Conservation (phyloP, 208 protist genomes). For the Naegleria lovaniensis region DNA sequence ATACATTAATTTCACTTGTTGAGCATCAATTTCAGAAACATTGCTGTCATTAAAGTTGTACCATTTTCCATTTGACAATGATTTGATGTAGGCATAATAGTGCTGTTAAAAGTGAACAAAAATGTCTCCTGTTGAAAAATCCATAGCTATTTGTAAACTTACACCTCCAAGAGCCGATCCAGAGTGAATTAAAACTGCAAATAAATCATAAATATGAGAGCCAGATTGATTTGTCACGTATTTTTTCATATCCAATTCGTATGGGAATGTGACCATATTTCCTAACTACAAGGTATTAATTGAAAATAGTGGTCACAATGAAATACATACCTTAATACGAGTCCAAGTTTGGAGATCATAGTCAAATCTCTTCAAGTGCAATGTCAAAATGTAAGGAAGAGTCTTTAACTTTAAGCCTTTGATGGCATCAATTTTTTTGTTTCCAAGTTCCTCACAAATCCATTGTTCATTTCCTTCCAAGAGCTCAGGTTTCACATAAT, state of each 20-base stretch:
- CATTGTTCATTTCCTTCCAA: slow-evolving; percentile 80
- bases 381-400: slow-evolving; percentile 70
- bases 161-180: background rate
- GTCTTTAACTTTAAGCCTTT: slow-evolving; percentile 60
- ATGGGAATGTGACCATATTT: slow-evolving; percentile 33
- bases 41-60: slow-evolving; percentile 26
- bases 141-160: too few relatives aligned
- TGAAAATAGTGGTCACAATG: slow-evolving; percentile 42
- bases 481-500: slow-evolving; percentile 55
- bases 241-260: background rate
- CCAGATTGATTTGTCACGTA: background rate
- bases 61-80: background rate
- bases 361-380: slow-evolving; percentile 81
- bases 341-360: slow-evolving; percentile 67
- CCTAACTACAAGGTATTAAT: background rate
- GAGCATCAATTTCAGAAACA: slow-evolving; percentile 25
- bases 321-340: slow-evolving; percentile 51
- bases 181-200: slow-evolving; percentile 15
- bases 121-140: too few relatives aligned
- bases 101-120: slow-evolving; percentile 1
- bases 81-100: slow-evolving; percentile 17
- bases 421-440: slow-evolving; percentile 54
- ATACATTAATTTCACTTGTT: slow-evolving; percentile 34
- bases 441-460: slow-evolving; percentile 54
- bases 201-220: background rate